Evolutionary conservation across 192 early-diverging fungal genomes (phyloP), one percentile per base, ranked within the genome.

Genomic region (Backusella circina): DNA sequence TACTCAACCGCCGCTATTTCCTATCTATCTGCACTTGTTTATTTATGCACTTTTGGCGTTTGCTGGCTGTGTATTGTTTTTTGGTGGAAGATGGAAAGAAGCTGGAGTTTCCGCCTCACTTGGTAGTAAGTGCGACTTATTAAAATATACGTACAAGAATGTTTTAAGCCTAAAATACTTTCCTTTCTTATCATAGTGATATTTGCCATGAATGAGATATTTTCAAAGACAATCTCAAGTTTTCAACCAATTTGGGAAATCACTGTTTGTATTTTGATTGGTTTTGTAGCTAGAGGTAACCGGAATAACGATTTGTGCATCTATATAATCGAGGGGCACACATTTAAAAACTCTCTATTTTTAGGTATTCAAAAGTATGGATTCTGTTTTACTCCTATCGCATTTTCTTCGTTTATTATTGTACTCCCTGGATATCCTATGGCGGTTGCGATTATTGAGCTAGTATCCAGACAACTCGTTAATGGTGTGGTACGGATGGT

Each of bases 401-500:
- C 90, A 9, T 85, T 92, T 61, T 79, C 79, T 10, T 90, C 87
- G 64, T 83, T 90, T 32, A 88, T 91, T 18, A 88, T 91, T 74
- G 71, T 93, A 39, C 84, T 92, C 21, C 91, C 92, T 1, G 96
- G 96, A 23, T 88, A 96, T 70, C 86, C 88, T 6, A 88, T 98
- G 75, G 94, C 96, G 0, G 86, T 92, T 37, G 84, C 90, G 28
- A 94, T 98, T 70, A 92, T 95, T 51, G 96, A 98, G 67, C 83
- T 98, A 74, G 89, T 90, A 21, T 94, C 94, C 13, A 86, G 93
- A 28, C 95, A 98, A 77, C 86, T 96, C 80, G 92, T 98, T 61
- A 91, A 93, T 0, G 96, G 96, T 67, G 91, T 93, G 0, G 94
- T 97, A 26, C 88, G 95, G 10, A 83, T 97, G 54, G 90, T 97